phyloP scores from a whole-genome alignment of 2,329 filamentous ascomycete species.

The Orbilia oligospora region DNA sequence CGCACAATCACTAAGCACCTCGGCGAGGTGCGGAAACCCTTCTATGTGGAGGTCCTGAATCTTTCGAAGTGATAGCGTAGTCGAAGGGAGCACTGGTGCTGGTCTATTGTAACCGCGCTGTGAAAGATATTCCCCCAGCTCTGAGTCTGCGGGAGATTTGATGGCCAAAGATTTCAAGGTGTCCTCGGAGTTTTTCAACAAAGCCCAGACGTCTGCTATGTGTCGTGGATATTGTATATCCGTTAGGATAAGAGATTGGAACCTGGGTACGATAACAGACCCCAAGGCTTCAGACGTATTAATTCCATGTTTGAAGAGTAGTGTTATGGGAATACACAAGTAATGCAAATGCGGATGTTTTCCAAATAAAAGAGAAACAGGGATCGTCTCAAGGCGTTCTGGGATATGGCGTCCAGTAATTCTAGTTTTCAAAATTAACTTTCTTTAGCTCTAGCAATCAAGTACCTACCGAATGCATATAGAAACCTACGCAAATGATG shows the following conservation, averaged over 20 bases:
- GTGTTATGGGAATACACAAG: slow-evolving; percentile 33
- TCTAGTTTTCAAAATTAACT: background rate
- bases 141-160: slow-evolving; percentile 9
- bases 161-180: slow-evolving; percentile 33
- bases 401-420: slow-evolving; percentile 28
- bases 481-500: slow-evolving; percentile 32
- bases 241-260: slow-evolving; percentile 36
- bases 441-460: background rate
- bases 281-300: slow-evolving; percentile 16
- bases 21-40: slow-evolving; percentile 23
- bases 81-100: slow-evolving; percentile 4
- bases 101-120: background rate
- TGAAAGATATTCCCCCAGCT: slow-evolving; percentile 27
- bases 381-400: slow-evolving; percentile 12
- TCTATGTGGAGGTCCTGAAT: slow-evolving; percentile 36
- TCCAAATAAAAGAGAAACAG: slow-evolving; percentile 4
- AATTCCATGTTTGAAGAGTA: slow-evolving; percentile 24
- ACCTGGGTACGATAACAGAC: background rate
- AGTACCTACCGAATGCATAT: background rate
- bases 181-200: slow-evolving; percentile 7
- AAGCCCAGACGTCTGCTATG: slow-evolving; percentile 26
- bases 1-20: slow-evolving; percentile 35
- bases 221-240: slow-evolving; percentile 29
- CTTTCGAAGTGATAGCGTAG: slow-evolving; percentile 2
- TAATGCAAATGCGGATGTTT: slow-evolving; percentile 32